Evolutionary conservation across 2,329 filamentous ascomycete species (phyloP).

Genomic region (Beauveria pseudobassiana): DNA sequence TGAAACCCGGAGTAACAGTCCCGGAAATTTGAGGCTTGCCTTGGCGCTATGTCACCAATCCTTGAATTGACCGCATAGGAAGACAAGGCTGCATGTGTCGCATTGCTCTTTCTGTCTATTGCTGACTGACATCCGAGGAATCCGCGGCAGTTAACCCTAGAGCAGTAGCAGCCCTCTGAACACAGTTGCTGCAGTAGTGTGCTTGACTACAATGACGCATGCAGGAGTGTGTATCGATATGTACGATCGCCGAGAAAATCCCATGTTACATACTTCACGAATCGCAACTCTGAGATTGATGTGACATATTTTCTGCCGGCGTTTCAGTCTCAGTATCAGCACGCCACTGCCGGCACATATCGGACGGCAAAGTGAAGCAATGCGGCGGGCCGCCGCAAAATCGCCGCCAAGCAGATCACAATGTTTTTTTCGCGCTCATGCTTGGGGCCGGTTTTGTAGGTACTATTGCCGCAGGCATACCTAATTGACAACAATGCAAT

Average conservation of each 20-base stretch:
- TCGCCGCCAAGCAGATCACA: background rate
- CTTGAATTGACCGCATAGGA: background rate
- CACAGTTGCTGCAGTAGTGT: background rate
- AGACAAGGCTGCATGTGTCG: background rate
- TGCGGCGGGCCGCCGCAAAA: background rate
- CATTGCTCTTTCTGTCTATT: background rate
- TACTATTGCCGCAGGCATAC: background rate
- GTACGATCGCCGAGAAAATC: conserved; percentile 1
- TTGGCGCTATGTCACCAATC: background rate
- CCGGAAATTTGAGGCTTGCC: background rate
- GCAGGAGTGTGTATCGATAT: conserved; percentile 1
- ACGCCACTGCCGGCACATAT: background rate
- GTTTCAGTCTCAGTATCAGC: background rate
- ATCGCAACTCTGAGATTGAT: background rate
- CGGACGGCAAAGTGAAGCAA: background rate
- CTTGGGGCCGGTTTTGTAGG: conserved; percentile 10
- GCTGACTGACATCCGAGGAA: background rate
- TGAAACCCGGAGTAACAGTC: background rate
- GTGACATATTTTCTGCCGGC: background rate
- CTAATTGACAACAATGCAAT: background rate
- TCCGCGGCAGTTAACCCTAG: background rate
- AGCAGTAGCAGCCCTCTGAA: background rate
- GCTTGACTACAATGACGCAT: background rate
- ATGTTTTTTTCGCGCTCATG: background rate
- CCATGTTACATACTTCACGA: background rate